These are phyloP conservation scores for Botrytis galanthina DNA, from an alignment of 2,329 filamentous ascomycete genomes.

Conservation along the genomic window DNA sequence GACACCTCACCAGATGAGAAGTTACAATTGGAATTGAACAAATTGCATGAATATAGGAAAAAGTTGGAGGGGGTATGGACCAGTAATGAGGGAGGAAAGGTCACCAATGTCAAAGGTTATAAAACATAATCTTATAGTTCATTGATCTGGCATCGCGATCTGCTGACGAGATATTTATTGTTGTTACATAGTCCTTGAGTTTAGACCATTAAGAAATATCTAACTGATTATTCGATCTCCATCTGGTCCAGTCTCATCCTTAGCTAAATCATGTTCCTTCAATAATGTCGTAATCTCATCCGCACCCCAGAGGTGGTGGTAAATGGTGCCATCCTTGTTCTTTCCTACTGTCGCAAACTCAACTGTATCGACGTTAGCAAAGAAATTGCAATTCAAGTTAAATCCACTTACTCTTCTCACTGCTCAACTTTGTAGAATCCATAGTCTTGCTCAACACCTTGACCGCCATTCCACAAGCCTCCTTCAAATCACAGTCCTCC, in stretches of 20 bases:
- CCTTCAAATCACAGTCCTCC: conserved; percentile 93
- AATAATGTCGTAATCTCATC: conserved; percentile 93
- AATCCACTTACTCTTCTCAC: conserved; percentile 84
- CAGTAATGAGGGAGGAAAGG: not conserved
- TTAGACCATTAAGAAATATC: conserved; percentile 23
- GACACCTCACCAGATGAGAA: not conserved
- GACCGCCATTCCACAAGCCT: conserved; percentile 94
- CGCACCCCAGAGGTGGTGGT: conserved; percentile 94
- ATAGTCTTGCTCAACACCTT: conserved; percentile 99
- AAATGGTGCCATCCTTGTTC: conserved; percentile 93
- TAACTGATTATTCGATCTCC: conserved; percentile 37
- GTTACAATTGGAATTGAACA: conserved; percentile 3
- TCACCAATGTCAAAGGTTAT: not conserved
- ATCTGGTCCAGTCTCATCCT: conserved; percentile 57
- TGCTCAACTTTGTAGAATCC: conserved; percentile 98
- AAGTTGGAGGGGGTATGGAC: conserved; percentile 2
- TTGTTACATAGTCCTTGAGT: conserved; percentile 33
- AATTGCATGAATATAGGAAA: conserved; percentile 2
- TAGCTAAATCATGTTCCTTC: conserved; percentile 93
- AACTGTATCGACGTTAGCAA: conserved; percentile 53
- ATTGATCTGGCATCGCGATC: not conserved
- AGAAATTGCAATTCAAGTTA: not conserved
- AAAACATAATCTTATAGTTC: not conserved
- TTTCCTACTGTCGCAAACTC: conserved; percentile 98
- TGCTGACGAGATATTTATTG: conserved; percentile 26